Conservation (phyloP, 805 yeast genomes). For the Lipomyces mesembrius region DNA sequence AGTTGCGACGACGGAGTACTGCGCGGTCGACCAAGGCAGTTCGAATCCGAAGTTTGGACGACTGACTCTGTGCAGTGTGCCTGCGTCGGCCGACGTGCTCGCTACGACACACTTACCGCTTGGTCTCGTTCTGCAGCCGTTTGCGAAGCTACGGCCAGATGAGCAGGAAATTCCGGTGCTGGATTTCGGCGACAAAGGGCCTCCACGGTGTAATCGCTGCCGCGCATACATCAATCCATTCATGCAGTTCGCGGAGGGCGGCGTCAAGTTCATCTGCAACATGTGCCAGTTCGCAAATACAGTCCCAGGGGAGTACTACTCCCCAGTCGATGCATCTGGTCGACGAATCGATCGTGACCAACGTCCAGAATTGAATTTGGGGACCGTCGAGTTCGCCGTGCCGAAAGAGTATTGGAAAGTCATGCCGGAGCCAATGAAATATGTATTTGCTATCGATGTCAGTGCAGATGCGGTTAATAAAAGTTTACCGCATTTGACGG, state of each 20-base stretch:
- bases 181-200: slow-evolving; percentile 64
- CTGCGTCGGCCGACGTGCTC: slow-evolving; percentile 71
- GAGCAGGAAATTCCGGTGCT: slow-evolving; percentile 67
- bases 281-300: slow-evolving; percentile 78
- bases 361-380: slow-evolving; percentile 77
- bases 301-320: slow-evolving; percentile 67
- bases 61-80: slow-evolving; percentile 80
- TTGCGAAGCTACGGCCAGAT: slow-evolving; percentile 61
- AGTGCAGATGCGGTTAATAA: slow-evolving; percentile 61
- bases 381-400: slow-evolving; percentile 84
- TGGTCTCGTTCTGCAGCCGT: slow-evolving; percentile 81
- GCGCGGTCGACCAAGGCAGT: slow-evolving; percentile 78
- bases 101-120: slow-evolving; percentile 75
- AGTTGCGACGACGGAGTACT: slow-evolving; percentile 70
- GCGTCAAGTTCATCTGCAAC: slow-evolving; percentile 75
- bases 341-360: slow-evolving; percentile 64
- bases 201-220: slow-evolving; percentile 90
- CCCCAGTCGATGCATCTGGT: slow-evolving; percentile 65
- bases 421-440: slow-evolving; percentile 59
- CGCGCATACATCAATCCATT: slow-evolving; percentile 87
- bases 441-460: slow-evolving; percentile 75
- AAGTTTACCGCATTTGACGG: slow-evolving; percentile 64
- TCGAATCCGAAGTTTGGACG: slow-evolving; percentile 81
- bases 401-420: slow-evolving; percentile 69
- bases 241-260: slow-evolving; percentile 65